Percentiles rank a stretch among this genome's conserved stretches.
These are phyloP conservation scores for Lagenaria siceraria DNA, from an alignment of 306 rosid species.

Conservation along the genomic window DNA sequence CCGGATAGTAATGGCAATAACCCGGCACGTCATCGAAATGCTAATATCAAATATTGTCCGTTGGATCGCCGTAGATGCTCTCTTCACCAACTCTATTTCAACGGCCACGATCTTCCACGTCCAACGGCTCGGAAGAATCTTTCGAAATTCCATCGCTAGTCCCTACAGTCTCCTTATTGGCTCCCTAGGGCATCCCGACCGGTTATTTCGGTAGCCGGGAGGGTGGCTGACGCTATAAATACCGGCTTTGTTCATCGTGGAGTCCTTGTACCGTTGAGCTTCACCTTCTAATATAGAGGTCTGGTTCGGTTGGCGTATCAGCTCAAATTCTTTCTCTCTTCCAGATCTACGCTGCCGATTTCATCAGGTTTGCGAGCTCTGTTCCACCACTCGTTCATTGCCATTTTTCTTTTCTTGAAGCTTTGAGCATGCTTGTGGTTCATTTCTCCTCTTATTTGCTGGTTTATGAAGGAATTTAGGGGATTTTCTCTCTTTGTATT, in stretches of 20 bases:
- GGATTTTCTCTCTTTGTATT: not conserved
- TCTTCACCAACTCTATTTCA: not conserved
- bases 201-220: constrained; percentile 9
- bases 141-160: not conserved
- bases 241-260: not conserved
- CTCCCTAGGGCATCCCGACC: not conserved
- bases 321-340: not conserved
- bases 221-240: not conserved
- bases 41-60: not conserved
- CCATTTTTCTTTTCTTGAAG: not conserved
- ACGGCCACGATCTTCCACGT: not conserved
- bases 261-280: constrained; percentile 10
- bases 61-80: not conserved
- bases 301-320: constrained; percentile 8
- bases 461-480: not conserved
- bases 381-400: not conserved
- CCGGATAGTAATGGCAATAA: constrained; percentile 36
- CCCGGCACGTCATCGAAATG: constrained; percentile 25
- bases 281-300: not conserved
- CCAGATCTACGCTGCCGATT: constrained; percentile 12
- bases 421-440: not conserved
- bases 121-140: not conserved
- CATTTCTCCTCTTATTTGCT: not conserved
- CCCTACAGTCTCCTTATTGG: not conserved
- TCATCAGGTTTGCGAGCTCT: constrained; percentile 9